Evolutionary conservation across 2,329 filamentous ascomycete species (phyloP).

Genomic region (Didymella sp.): DNA sequence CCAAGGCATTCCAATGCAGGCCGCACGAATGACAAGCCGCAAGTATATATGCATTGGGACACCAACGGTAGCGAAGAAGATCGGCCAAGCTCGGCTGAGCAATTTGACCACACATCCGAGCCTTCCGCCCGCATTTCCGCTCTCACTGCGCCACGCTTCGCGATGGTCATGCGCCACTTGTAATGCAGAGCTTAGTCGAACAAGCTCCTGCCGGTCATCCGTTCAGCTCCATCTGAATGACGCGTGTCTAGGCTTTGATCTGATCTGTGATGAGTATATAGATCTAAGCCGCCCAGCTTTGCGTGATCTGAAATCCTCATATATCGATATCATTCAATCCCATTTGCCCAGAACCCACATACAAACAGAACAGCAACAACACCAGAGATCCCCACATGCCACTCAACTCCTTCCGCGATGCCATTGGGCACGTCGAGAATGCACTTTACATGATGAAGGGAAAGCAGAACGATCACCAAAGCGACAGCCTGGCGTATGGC

Average conservation of each 20-base stretch:
- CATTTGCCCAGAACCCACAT: background rate
- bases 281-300: background rate
- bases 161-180: conserved; percentile 11
- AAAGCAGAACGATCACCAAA: conserved; percentile 2
- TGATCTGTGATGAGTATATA: conserved; percentile 16
- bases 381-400: background rate
- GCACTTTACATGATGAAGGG: conserved; percentile 19
- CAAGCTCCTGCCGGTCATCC: conserved; percentile 15
- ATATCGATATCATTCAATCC: background rate
- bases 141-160: conserved; percentile 16
- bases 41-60: conserved; percentile 1
- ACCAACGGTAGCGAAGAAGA: conserved; percentile 5
- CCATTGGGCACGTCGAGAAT: conserved; percentile 20
- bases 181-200: conserved; percentile 9
- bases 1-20: conserved; percentile 3
- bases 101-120: conserved; percentile 11
- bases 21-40: conserved; percentile 14
- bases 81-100: conserved; percentile 12
- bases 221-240: conserved; percentile 3
- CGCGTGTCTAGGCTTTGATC: conserved; percentile 7
- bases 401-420: conserved; percentile 16
- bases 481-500: conserved; percentile 8
- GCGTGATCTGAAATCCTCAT: background rate
- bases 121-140: conserved; percentile 18
- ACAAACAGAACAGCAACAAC: background rate